Percentiles rank a stretch among this genome's conserved stretches.
phyloP scores from a whole-genome alignment of 2,329 filamentous ascomycete species.

The Xenosphaeropsis pyriputrescens region DNA sequence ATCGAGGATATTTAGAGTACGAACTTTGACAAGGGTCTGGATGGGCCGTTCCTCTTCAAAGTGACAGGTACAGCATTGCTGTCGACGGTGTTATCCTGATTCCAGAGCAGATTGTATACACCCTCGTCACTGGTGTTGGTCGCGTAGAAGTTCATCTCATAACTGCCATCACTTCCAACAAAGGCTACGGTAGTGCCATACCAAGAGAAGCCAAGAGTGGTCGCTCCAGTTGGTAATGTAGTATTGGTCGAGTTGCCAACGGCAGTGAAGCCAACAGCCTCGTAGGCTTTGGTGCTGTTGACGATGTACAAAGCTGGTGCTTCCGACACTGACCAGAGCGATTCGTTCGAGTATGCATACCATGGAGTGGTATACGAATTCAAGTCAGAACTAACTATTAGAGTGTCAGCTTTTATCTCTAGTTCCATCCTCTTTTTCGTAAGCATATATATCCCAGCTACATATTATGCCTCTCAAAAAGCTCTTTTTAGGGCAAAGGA shows the following conservation, averaged over 20 bases:
- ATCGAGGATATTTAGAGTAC: too few species aligned
- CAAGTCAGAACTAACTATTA: neutral
- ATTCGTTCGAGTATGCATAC: too few species aligned
- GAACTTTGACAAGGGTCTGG: too few species aligned
- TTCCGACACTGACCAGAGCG: too few species aligned
- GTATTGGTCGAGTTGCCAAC: constrained; percentile 3
- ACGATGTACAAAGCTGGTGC: constrained; percentile 3
- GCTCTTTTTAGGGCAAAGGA: too few species aligned
- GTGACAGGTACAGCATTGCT: constrained; percentile 5
- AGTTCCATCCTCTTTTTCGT: too few species aligned
- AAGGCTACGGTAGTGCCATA: constrained; percentile 15
- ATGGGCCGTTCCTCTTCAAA: constrained; percentile 7
- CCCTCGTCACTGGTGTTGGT: constrained; percentile 2
- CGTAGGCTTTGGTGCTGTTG: constrained; percentile 5
- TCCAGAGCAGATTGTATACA: constrained; percentile 9
- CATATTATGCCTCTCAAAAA: too few species aligned
- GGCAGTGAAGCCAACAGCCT: constrained; percentile 11
- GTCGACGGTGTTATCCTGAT: constrained; percentile 3
- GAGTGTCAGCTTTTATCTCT: too few species aligned
- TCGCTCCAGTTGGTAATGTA: constrained; percentile 2
- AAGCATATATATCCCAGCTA: too few species aligned
- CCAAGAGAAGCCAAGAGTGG: constrained; percentile 12
- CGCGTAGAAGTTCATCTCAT: constrained; percentile 10
- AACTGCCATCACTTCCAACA: constrained; percentile 2
- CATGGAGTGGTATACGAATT: constrained; percentile 4